Conservation (phyloP, 345 rosid species). For the Anastatica hierochuntica region DNA sequence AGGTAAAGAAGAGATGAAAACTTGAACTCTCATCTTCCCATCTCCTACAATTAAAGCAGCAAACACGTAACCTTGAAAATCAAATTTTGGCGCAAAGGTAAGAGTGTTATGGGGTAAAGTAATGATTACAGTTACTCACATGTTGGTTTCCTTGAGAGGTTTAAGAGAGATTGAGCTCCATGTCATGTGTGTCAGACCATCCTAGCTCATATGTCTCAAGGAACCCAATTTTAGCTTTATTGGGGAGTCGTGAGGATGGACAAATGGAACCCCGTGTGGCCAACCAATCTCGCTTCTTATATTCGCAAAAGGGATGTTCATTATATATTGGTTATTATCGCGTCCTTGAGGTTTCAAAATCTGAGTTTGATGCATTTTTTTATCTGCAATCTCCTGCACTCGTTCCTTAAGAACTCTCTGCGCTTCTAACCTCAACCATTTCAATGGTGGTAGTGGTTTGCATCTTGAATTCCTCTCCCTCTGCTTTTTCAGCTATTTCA, state of each 20-base stretch:
- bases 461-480: constrained; percentile 65
- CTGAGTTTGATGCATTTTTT: constrained; percentile 80
- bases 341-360: constrained; percentile 91
- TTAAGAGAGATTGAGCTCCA: constrained; percentile 64
- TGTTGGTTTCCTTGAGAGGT: constrained; percentile 63
- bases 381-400: constrained; percentile 96
- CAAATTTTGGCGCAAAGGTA: background rate
- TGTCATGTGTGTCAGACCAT: constrained; percentile 73
- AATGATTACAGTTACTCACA: constrained; percentile 37
- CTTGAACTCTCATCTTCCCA: too few species aligned
- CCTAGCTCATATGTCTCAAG: constrained; percentile 97
- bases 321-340: constrained; percentile 58
- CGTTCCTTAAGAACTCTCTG: constrained; percentile 92
- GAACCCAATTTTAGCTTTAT: constrained; percentile 86
- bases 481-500: constrained; percentile 51
- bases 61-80: background rate
- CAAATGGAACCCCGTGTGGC: constrained; percentile 95
- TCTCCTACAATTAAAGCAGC: constrained; percentile 13
- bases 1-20: too few species aligned
- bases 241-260: constrained; percentile 97
- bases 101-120: constrained; percentile 10
- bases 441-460: constrained; percentile 88
- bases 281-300: constrained; percentile 82
- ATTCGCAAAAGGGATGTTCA: constrained; percentile 71
- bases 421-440: constrained; percentile 87